phyloP scores from a whole-genome alignment of 1,284 basidiomycete species.

The Ceratobasidium sp. region DNA sequence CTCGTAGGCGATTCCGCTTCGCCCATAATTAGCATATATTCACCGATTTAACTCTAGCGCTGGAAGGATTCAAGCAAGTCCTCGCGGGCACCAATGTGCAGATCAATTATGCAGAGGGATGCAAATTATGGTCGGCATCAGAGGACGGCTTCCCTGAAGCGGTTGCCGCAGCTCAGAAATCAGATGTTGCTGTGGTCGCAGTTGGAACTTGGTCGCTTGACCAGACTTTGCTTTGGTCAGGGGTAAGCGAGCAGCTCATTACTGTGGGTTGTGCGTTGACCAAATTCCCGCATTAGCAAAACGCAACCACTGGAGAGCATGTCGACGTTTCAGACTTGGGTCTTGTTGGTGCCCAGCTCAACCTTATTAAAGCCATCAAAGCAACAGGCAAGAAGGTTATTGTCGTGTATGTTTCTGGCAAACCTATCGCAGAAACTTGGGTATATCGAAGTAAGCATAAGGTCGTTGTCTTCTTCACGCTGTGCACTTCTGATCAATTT shows the following conservation, averaged over 20 bases:
- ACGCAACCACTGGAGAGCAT: conserved; percentile 74
- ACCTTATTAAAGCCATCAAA: conserved; percentile 66
- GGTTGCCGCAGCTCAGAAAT: conserved; percentile 59
- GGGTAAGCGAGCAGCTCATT: not conserved
- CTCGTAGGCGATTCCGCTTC: conserved; percentile 8
- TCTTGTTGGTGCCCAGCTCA: conserved; percentile 69
- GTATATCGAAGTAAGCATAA: conserved; percentile 54
- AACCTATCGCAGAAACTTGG: conserved; percentile 74
- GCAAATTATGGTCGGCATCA: conserved; percentile 70
- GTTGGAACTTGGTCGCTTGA: conserved; percentile 65
- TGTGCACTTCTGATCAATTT: conserved; percentile 1
- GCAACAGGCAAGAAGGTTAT: conserved; percentile 65
- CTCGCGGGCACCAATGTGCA: conserved; percentile 58
- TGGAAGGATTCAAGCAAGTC: conserved; percentile 65
- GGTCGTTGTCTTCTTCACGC: not conserved
- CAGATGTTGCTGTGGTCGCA: conserved; percentile 70
- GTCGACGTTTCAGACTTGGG: conserved; percentile 67
- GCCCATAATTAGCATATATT: not conserved
- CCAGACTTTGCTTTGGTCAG: conserved; percentile 42
- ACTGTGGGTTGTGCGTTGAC: not conserved
- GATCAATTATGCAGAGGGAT: conserved; percentile 71
- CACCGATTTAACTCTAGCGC: conserved; percentile 56
- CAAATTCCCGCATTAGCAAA: conserved; percentile 46
- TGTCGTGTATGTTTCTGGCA: conserved; percentile 72
- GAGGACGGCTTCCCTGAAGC: conserved; percentile 62